phyloP scores from a whole-genome alignment of 2,329 filamentous ascomycete species.

The Exophiala oligosperma region DNA sequence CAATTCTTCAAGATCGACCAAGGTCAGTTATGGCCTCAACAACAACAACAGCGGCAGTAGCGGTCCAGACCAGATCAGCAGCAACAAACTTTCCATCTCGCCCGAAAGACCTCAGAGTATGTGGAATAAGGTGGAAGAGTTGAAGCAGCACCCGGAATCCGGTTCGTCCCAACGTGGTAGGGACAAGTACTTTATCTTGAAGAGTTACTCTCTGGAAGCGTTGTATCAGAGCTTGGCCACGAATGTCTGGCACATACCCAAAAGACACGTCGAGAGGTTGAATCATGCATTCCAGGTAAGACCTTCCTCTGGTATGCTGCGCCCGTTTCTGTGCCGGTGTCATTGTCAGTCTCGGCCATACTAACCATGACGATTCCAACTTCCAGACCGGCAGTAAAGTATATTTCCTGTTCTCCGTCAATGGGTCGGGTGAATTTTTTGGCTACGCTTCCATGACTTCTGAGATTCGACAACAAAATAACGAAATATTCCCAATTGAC shows the following conservation, averaged over 20 bases:
- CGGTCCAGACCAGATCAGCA: neutral
- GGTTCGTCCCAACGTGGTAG: conserved; percentile 11
- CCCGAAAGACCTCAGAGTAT: conserved; percentile 1
- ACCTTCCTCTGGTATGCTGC: neutral
- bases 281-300: conserved; percentile 22
- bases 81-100: conserved; percentile 7
- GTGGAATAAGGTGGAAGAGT: conserved; percentile 13
- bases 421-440: conserved; percentile 20
- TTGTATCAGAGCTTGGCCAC: conserved; percentile 19
- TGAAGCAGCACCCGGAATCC: conserved; percentile 16
- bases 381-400: conserved; percentile 17
- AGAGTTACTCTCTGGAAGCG: conserved; percentile 19
- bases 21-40: conserved; percentile 20
- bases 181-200: conserved; percentile 23
- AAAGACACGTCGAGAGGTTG: conserved; percentile 17
- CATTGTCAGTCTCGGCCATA: no score
- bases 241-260: conserved; percentile 17
- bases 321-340: neutral
- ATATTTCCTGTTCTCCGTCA: conserved; percentile 21
- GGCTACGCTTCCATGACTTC: conserved; percentile 19
- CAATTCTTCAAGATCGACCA: conserved; percentile 16
- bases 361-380: neutral
- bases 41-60: neutral
- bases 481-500: neutral
- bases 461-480: conserved; percentile 7